Conservation (phyloP, 2,329 filamentous ascomycete species). For the Sporothrix pallida region DNA sequence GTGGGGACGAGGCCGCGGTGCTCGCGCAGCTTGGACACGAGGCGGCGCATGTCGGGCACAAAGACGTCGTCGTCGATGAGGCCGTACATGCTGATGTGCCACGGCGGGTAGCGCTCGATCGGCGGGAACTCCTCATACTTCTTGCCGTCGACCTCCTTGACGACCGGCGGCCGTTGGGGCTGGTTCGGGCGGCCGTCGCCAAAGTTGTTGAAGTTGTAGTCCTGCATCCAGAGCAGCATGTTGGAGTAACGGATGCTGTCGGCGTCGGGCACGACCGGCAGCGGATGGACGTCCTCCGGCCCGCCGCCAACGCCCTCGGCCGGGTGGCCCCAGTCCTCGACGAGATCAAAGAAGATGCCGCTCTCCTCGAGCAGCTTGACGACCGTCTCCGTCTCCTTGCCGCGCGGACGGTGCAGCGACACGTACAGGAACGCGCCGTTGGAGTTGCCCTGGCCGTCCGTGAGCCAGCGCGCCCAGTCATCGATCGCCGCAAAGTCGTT, state of each 20-base stretch:
- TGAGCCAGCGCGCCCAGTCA: constrained; percentile 56
- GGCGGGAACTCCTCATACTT: neutral
- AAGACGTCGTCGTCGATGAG: constrained; percentile 56
- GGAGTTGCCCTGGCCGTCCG: constrained; percentile 48
- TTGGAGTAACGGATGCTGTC: constrained; percentile 36
- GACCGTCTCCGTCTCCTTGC: constrained; percentile 45
- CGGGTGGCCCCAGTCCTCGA: constrained; percentile 38
- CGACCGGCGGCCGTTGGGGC: neutral
- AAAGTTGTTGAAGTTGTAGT: constrained; percentile 24
- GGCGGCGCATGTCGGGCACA: constrained; percentile 50
- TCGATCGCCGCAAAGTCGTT: constrained; percentile 49
- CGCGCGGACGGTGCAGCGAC: constrained; percentile 49
- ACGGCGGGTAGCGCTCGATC: constrained; percentile 12
- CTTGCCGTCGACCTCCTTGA: constrained; percentile 3
- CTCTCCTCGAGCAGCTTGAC: constrained; percentile 43
- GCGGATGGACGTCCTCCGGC: constrained; percentile 3
- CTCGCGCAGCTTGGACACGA: constrained; percentile 46
- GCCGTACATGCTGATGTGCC: constrained; percentile 46
- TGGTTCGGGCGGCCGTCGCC: neutral
- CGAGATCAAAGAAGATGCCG: constrained; percentile 49
- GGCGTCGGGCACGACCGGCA: constrained; percentile 32
- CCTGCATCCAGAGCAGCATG: constrained; percentile 22
- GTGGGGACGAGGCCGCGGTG: constrained; percentile 22
- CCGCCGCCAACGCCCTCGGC: constrained; percentile 23
- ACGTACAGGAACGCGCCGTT: constrained; percentile 54